phyloP scores from a whole-genome alignment of 495 filamentous ascomycete genomes.

The Zalerion maritima region DNA sequence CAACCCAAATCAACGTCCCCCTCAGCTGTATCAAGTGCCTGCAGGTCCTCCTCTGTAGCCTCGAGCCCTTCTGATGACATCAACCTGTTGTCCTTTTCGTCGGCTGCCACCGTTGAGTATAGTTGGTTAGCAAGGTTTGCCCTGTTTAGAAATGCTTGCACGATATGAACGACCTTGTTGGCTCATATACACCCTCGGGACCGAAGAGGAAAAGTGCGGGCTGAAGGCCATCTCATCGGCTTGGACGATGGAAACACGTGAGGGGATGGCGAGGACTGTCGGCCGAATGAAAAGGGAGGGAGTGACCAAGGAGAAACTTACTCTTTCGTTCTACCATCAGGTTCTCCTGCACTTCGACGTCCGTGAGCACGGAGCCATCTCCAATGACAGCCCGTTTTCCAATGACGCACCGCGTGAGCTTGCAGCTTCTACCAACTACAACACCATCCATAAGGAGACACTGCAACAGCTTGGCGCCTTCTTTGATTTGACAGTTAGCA shows the following conservation, averaged over 20 bases:
- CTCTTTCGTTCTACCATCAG: constrained; percentile 65
- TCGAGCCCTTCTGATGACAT: constrained; percentile 72
- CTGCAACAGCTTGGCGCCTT: constrained; percentile 60
- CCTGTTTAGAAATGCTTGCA: too few species aligned
- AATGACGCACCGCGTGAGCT: constrained; percentile 68
- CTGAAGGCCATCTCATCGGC: constrained; percentile 7
- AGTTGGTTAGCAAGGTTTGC: constrained; percentile 7
- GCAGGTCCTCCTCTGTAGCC: constrained; percentile 37
- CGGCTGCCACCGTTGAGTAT: constrained; percentile 26
- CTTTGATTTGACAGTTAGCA: constrained; percentile 66
- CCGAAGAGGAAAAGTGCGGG: not conserved
- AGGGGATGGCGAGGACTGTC: not conserved
- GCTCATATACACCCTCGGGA: too few species aligned
- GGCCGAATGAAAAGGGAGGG: not conserved
- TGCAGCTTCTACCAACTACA: constrained; percentile 59
- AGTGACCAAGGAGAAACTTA: constrained; percentile 24
- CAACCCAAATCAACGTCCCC: constrained; percentile 8
- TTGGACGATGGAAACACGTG: constrained; percentile 1
- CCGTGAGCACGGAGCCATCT: constrained; percentile 56
- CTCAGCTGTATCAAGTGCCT: constrained; percentile 20
- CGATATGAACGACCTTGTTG: too few species aligned
- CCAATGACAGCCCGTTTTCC: constrained; percentile 65
- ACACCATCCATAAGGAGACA: constrained; percentile 88
- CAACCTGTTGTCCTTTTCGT: constrained; percentile 74
- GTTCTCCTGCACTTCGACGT: constrained; percentile 84